Base-by-base conservation (phyloP, 1,284 basidiomycete genomes). In the Ceratobasidium sp. region DNA sequence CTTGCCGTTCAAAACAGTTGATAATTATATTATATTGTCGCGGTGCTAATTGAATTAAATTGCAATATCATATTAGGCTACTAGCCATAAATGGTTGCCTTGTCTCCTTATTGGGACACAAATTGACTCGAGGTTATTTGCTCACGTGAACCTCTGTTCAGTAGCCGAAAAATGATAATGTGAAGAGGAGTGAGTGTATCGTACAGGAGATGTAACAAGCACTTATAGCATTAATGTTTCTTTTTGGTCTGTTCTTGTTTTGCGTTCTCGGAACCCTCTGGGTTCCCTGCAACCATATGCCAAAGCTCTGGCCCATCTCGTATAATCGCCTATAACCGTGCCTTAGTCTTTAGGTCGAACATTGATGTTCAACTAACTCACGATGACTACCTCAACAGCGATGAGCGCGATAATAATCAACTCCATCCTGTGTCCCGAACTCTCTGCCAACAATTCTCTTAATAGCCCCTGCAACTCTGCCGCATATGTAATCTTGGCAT, bases 401-500 rank as follows among this genome's bases (percentile, higher is more conserved):
- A 96, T 96, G 71, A 96, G 88, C 0, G 87, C 85, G 75, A 96
- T 96, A 77, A 96, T 96, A 75, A 96, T 91, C 0, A 96, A 82
- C 80, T 97, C 94, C 93, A 97, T 95, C 3, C 91, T 86, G 77
- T 96, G 93, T 0, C 85, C 87, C 1, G 92, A 93, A 6, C 92
- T 92, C 92, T 94, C 75, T 1, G 69, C 34, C 58, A 73, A 32
- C 48, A 72, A 70, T 41, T 75, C 70, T 67, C 72, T n/a, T n/a
- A 70, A 53, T 36, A 48, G 59, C 48, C 76, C 77, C 74, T 85
- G 80, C 36, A 90, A 89, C 83, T 97, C 94, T 14, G 92, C 91
- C 8, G 94, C 93, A 80, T 97, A 96, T 14, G 93, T 95, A 73
- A 96, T 94, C 79, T 96, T 96, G 78, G 93, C 92, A 79, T 96